Base-by-base conservation (phyloP, 805 yeast genomes). In the Monosporozyma solicola region DNA sequence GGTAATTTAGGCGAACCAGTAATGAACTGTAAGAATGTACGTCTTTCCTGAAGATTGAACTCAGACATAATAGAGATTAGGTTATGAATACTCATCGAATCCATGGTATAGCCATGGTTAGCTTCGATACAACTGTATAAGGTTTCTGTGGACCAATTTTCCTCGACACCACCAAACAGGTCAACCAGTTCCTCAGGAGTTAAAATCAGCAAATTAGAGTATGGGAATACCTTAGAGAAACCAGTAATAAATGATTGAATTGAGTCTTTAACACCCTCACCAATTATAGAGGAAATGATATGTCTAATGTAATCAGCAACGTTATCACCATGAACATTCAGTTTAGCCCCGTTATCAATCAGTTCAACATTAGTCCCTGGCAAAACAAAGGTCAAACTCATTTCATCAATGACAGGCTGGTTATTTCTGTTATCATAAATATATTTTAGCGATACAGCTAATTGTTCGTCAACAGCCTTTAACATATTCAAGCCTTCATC, bases 1-100 rank as follows among this genome's bases (percentile, higher is more conserved):
- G 99, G 99, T 48, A 94, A 70, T 57, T 84, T 87, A 6, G 98
- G 97, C 1, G 97, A 82, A 0, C 98, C 98, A 0, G 98, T 92
- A 55, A 91, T 72, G 66, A 92, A 92, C 66, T 88, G 96, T 47
- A 90, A 70, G 62, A 92, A 92, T 35, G 75, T 69, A 39, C 97
- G 75, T 55, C 85, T 80, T 56, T 89, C 86, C 1, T 69, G 65
- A 2, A 60, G 59, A 32, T 69, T 63, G 56, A 90, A 84, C 6
- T 72, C 71, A 2, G 79, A 64, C 79, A 94, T 73, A 1, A 87
- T 74, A 37, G 74, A 74, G n/a, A 90, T 66, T 45, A 94, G 70
- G 53, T 78, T 74, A 54, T 75, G 77, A 3, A 92, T 80, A 0
- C 84, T 74, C 15, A 68, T 68, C 3, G 95, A 86, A 37, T 84